These are phyloP conservation scores for Pseudocercospora crystallina DNA, from an alignment of 2,329 filamentous ascomycete species.

Conservation along the genomic window DNA sequence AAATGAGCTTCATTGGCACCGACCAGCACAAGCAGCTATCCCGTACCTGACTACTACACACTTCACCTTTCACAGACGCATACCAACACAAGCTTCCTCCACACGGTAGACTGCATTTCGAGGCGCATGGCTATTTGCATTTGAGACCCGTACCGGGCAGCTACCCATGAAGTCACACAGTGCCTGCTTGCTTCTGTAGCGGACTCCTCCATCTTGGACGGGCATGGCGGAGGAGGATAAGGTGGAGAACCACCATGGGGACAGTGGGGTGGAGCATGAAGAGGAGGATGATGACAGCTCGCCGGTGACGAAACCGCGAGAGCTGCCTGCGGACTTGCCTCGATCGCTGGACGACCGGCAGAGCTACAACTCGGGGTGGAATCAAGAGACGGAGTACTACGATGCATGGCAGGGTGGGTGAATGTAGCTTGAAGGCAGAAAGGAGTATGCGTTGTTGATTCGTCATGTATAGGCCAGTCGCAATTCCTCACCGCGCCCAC, in stretches of 20 bases:
- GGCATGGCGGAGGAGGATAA: slow-evolving; percentile 21
- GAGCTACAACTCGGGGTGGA: slow-evolving; percentile 59
- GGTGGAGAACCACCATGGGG: slow-evolving; percentile 10
- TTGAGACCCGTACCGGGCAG: no score
- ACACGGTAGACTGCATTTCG: no score
- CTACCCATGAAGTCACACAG: no score
- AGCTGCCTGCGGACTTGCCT: slow-evolving; percentile 80
- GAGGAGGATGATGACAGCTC: slow-evolving; percentile 22
- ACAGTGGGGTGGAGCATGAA: slow-evolving; percentile 21
- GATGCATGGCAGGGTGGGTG: slow-evolving; percentile 92
- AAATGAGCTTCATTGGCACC: no score
- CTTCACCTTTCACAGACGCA: no score
- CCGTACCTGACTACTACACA: no score
- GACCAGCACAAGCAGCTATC: no score
- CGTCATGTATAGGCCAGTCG: slow-evolving; percentile 69
- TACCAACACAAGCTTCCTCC: no score
- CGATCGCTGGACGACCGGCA: slow-evolving; percentile 87
- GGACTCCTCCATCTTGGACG: not conserved
- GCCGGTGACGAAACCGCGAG: slow-evolving; percentile 38
- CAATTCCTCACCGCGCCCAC: slow-evolving; percentile 89
- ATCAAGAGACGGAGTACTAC: slow-evolving; percentile 92
- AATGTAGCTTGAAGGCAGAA: slow-evolving; percentile 16
- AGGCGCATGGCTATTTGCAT: no score
- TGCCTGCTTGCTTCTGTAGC: no score
- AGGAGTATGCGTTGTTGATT: slow-evolving; percentile 11